Base-by-base conservation (phyloP, 75 land plant species). In the Adiantum capillusveneris region DNA sequence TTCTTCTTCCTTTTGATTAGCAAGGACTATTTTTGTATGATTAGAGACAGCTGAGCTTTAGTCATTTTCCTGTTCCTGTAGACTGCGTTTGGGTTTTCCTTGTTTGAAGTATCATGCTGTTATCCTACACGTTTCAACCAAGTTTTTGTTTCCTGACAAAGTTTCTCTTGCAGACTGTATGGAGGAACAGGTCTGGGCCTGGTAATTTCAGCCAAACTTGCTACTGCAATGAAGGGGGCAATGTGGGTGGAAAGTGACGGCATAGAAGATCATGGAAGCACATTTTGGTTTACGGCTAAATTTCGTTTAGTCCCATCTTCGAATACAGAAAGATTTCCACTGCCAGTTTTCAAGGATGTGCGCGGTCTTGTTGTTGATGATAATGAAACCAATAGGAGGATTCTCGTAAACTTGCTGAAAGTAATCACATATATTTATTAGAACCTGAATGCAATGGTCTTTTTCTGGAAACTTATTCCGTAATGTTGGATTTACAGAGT, bases 221-320 rank as follows among this genome's bases (percentile, higher is more conserved):
- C 74, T 36, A 45, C 62, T 22, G 74, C 74, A 26, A 71, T 71
- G 74, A 60, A 59, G 34, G 74, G 74, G 36, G 51, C 21, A 18
- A 71, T 71, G 74, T 71, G 74, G 74, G 68, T 71, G 30, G 74
- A 71, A 31, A 71, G 74, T 59, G 74, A 71, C 44, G 74, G 74
- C n/a, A 26, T 53, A 22, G 29, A 53, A 3, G 55, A 26, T 53
- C 56, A 43, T 66, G 74, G 74, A 18, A 71, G 74, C 68, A 71
- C 68, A 24, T 71, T 71, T 30, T 39, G 22, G 36, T 71, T 71
- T 57, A 71, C 74, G 25, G 74, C 74, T 6, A 43, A 42, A 25
- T 71, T 71, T 59, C 60, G 51, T 24, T 56, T 71, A 24, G 62
- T 62, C 14, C 74, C 68, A 25, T 31, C 45, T n/a, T 71, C 56